Percentiles rank a stretch among this genome's conserved stretches.
Evolutionary conservation across 305 asterid genomes (phyloP).

Genomic region (Fraxinus xanthoxyloides): DNA sequence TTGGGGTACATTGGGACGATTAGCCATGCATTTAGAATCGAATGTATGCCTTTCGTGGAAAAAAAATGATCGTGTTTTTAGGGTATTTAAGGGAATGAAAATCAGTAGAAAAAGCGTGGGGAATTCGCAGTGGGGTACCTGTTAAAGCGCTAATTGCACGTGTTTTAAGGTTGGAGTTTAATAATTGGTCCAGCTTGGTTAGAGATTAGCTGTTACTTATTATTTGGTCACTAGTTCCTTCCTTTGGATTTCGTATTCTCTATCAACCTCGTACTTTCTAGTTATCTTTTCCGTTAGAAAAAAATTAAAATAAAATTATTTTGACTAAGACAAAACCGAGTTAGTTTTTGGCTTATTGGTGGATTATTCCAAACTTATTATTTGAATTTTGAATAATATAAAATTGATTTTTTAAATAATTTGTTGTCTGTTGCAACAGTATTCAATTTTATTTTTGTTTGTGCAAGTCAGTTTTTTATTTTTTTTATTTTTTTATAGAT

Average conservation of each 20-base stretch:
- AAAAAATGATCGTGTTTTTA: neutral
- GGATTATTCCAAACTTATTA: neutral
- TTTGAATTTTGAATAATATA: neutral
- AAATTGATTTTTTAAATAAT: too few relatives aligned
- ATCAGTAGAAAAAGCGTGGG: constrained; percentile 34
- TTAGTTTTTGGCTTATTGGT: neutral
- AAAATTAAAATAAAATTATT: neutral
- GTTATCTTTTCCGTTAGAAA: neutral
- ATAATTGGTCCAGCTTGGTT: neutral
- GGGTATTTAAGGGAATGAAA: constrained; percentile 19
- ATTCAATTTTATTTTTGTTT: too few relatives aligned
- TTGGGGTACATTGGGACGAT: neutral
- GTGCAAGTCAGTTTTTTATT: neutral
- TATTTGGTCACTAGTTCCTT: neutral
- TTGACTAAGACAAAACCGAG: neutral
- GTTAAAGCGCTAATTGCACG: neutral
- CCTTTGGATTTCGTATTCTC: neutral
- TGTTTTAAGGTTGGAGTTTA: neutral
- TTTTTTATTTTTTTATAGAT: neutral
- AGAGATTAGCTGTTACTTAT: constrained; percentile 20
- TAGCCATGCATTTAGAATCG: constrained; percentile 23
- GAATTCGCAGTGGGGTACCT: constrained; percentile 31
- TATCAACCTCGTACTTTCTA: neutral
- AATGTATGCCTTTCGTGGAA: neutral
- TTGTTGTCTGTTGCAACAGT: too few relatives aligned